Percentiles rank a stretch among this genome's conserved stretches.
Evolutionary conservation across 129 eudicot genomes (phyloP).

Genomic region (Mikania micrantha): DNA sequence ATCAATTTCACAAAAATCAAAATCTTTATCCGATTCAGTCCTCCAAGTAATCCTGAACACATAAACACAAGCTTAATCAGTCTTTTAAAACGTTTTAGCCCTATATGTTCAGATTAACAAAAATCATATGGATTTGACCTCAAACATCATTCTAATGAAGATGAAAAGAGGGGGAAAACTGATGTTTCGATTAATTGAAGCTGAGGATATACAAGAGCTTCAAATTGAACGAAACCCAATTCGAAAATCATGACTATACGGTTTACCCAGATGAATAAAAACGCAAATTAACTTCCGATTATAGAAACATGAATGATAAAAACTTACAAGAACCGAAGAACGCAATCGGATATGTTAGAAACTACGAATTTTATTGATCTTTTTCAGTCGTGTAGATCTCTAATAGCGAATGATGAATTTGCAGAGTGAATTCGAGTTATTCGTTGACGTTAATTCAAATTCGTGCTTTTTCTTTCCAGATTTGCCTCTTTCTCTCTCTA

Average conservation of each 20-base stretch:
- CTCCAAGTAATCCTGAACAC: slow-evolving; percentile 20
- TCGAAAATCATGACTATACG: background rate
- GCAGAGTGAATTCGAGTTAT: slow-evolving; percentile 4
- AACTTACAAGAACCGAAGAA: slow-evolving; percentile 64
- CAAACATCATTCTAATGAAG: slow-evolving; percentile 1
- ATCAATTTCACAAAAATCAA: background rate
- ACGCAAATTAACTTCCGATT: background rate
- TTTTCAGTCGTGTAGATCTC: background rate
- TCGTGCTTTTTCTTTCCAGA: background rate
- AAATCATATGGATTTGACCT: background rate
- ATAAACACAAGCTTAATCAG: background rate
- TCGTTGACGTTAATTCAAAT: slow-evolving; percentile 1
- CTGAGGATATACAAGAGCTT: background rate
- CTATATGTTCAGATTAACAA: slow-evolving; percentile 1
- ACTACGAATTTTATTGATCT: background rate
- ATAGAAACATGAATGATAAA: slow-evolving; percentile 20
- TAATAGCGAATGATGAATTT: too few species aligned
- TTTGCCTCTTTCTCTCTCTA: background rate
- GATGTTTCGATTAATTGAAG: background rate
- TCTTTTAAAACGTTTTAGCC: background rate
- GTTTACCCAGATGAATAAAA: background rate
- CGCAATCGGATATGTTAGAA: slow-evolving; percentile 38
- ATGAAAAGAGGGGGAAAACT: too few species aligned
- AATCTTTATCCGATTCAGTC: background rate
- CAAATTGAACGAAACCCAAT: background rate